phyloP scores from a whole-genome alignment of 192 early-diverging fungal species.

The Rhizophagus prolifer region DNA sequence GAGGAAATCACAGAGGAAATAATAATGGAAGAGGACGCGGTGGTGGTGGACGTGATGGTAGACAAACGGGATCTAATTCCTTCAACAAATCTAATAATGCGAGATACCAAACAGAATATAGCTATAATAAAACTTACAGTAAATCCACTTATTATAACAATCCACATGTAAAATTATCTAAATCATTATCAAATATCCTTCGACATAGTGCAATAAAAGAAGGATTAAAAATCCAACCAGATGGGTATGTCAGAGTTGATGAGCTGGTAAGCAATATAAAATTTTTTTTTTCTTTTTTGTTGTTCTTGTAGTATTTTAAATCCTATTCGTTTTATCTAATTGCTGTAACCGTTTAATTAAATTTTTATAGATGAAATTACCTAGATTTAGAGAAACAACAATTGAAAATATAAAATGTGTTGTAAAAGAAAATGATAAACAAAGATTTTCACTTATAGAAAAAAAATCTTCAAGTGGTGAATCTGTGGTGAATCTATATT shows the following conservation, averaged over 20 bases:
- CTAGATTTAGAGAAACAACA: conserved; percentile 57
- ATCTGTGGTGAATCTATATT: conserved; percentile 33
- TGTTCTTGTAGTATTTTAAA: neutral
- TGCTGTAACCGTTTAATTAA: neutral
- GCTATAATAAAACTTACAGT: too few relatives aligned
- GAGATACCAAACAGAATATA: too few relatives aligned
- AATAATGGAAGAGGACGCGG: too few relatives aligned
- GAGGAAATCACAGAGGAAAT: too few relatives aligned
- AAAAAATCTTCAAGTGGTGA: conserved; percentile 10
- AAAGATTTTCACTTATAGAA: conserved; percentile 68
- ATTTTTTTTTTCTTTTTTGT: neutral
- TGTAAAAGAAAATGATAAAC: conserved; percentile 80
- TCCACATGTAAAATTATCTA: conserved; percentile 52
- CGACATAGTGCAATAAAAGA: conserved; percentile 83
- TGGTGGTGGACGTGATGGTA: too few relatives aligned
- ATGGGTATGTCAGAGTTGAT: conserved; percentile 71
- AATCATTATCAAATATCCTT: conserved; percentile 77
- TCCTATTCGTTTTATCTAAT: neutral
- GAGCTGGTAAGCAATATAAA: conserved; percentile 56
- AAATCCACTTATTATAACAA: too few relatives aligned
- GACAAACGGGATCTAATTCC: too few relatives aligned
- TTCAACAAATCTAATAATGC: too few relatives aligned
- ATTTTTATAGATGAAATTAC: conserved; percentile 46
- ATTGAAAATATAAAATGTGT: conserved; percentile 63
- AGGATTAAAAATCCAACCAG: conserved; percentile 65